A percentile compares a stretch with the other conserved stretches of the same genome.
Conservation (phyloP, 2,329 filamentous ascomycete species). For the Aplosporella prunicola region DNA sequence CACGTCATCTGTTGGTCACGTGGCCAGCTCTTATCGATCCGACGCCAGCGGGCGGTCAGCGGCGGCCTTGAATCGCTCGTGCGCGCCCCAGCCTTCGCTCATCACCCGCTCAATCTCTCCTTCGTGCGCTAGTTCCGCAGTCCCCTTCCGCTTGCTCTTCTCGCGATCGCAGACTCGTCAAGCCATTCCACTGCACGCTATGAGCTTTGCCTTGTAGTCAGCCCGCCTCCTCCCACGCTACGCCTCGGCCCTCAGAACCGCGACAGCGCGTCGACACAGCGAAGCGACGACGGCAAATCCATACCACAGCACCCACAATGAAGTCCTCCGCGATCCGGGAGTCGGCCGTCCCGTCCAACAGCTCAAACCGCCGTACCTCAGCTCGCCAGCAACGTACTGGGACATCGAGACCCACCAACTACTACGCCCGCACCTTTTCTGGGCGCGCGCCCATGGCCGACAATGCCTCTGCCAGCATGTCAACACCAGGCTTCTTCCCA, state of each 20-base stretch:
- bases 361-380: conserved; percentile 26
- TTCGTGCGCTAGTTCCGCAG: too few relatives aligned
- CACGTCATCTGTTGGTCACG: too few relatives aligned
- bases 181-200: conserved; percentile 1
- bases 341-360: conserved; percentile 1
- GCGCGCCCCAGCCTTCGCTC: too few relatives aligned
- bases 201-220: conserved; percentile 4
- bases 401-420: conserved; percentile 38
- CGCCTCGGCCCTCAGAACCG: neutral
- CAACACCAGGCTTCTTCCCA: conserved; percentile 49
- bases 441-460: conserved; percentile 27
- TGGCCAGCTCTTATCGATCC: too few relatives aligned
- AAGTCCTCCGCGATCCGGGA: conserved; percentile 9
- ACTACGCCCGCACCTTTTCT: conserved; percentile 42
- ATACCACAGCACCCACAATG: conserved; percentile 10
- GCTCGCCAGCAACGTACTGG: conserved; percentile 39
- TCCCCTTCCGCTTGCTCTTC: neutral
- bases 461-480: conserved; percentile 28
- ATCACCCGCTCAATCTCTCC: too few relatives aligned
- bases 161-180: neutral
- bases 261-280: conserved; percentile 4
- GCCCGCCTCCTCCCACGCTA: conserved; percentile 3
- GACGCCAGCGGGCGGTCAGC: too few relatives aligned
- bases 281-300: conserved; percentile 7
- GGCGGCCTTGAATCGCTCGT: too few relatives aligned